Evolutionary conservation across 2,329 filamentous ascomycete species (phyloP).

Genomic region (Aspergillus caelatus): DNA sequence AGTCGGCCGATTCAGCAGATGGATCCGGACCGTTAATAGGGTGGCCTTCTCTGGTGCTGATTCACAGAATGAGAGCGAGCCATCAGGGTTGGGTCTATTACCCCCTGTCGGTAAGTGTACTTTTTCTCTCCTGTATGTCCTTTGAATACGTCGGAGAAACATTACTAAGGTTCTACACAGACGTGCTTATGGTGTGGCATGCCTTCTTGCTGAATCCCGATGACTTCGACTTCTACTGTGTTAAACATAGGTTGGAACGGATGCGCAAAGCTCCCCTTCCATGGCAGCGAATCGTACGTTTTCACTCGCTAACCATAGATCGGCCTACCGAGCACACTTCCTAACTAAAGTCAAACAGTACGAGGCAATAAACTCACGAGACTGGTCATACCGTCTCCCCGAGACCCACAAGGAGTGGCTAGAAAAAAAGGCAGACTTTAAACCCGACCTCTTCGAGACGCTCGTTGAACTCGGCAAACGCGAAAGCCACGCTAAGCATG

Average conservation of each 20-base stretch:
- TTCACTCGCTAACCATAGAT: not conserved
- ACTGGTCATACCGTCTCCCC: slow-evolving; percentile 15
- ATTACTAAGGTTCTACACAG: slow-evolving; percentile 35
- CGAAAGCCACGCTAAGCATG: not conserved
- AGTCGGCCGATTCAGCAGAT: slow-evolving; percentile 14
- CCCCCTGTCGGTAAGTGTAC: slow-evolving; percentile 59
- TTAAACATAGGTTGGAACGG: slow-evolving; percentile 56
- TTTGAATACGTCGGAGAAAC: too few relatives aligned
- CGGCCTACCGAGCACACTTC: not conserved
- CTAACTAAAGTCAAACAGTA: slow-evolving; percentile 9
- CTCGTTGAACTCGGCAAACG: slow-evolving; percentile 3
- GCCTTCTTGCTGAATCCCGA: slow-evolving; percentile 74
- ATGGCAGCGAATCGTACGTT: slow-evolving; percentile 56
- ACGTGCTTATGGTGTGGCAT: slow-evolving; percentile 81
- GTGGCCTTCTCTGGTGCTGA: not conserved
- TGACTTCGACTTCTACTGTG: slow-evolving; percentile 69
- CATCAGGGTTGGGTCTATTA: slow-evolving; percentile 28
- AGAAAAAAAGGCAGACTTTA: not conserved
- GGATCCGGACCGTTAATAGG: slow-evolving; percentile 11
- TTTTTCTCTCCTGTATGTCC: not conserved
- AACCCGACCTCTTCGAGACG: slow-evolving; percentile 7
- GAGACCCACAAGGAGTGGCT: slow-evolving; percentile 5
- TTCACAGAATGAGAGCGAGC: not conserved
- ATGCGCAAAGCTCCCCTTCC: slow-evolving; percentile 66
- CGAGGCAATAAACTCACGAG: slow-evolving; percentile 12